phyloP scores from a whole-genome alignment of 1,284 basidiomycete genomes.

The Leccinum subrobustum region DNA sequence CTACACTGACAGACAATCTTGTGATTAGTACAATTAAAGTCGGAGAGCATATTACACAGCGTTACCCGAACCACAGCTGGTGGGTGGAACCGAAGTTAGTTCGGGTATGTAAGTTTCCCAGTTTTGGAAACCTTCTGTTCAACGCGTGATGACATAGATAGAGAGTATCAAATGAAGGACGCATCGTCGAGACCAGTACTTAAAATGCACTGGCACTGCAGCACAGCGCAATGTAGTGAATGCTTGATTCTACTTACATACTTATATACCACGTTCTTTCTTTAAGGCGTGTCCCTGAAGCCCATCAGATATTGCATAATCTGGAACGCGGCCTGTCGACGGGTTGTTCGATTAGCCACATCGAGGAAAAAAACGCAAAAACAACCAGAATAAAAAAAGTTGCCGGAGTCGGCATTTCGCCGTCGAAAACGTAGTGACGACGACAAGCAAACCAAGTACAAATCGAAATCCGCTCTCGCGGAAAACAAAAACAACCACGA shows the following conservation, averaged over 20 bases:
- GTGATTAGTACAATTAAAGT: neutral
- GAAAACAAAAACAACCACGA: neutral
- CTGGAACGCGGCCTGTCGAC: conserved; percentile 59
- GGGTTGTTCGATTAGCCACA: neutral
- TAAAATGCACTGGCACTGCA: neutral
- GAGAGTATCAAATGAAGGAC: neutral
- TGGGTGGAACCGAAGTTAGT: too few relatives aligned
- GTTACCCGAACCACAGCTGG: too few relatives aligned
- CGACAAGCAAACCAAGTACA: neutral
- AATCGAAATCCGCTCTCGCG: neutral
- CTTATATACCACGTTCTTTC: neutral
- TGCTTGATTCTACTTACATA: neutral
- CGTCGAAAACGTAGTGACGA: neutral
- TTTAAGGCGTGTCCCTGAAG: conserved; percentile 47
- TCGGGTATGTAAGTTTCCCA: too few relatives aligned
- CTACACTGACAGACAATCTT: neutral
- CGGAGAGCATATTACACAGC: neutral
- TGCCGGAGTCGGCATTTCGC: neutral
- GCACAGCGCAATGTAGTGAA: neutral
- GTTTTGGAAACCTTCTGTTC: too few relatives aligned
- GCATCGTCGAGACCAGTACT: neutral
- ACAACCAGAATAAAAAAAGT: neutral
- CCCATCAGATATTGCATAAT: conserved; percentile 71
- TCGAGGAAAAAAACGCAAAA: neutral
- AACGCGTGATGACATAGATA: neutral